Base-by-base conservation (phyloP, 805 yeast species). In the Pichia rugopelliculosa region DNA sequence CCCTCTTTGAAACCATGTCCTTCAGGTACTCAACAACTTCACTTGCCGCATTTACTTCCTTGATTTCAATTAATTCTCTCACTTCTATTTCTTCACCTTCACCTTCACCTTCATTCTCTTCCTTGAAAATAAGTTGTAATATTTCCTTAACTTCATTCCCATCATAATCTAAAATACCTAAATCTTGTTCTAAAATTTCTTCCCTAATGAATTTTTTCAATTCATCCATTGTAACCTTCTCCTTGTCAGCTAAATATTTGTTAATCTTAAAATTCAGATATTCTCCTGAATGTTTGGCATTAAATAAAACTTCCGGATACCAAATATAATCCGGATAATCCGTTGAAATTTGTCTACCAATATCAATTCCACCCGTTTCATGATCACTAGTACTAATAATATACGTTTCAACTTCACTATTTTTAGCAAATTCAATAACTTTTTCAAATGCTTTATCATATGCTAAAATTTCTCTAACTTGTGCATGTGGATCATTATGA, bases 301-400 rank as follows among this genome's bases (percentile, higher is more conserved):
- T 77, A 39, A 73, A 64, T 47, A 90, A 72, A 18, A 78, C 87
- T 60, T 84, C 80, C 0, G 97, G 98, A 57, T 74, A 77, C 96
- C 96, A 90, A 49, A 79, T 60, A 60, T 89, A 89, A 49, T 88
- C 95, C 1, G 97, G 97, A 62, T 89, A 88, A 1, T 62, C 61
- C 4, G 72, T 63, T 6, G 79, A 60, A 36, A 85, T 65, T 70
- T 90, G 96, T 66, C 90, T 79, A 0, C 96, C 88, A 41, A 87
- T 77, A n/a, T 85, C 84, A 53, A 90, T 73, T 0, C 97, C 98
- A 53, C 98, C 98, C 23, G 97, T 90, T 64, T 90, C 98, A 69
- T 90, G 98, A 64, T 90, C 97, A 22, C 95, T 84, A 2, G 96
- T 88, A 23, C 91, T 80, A 38, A 90, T 71, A 37, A 87, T 75